A percentile compares a stretch with the other conserved stretches of the same genome.
Evolutionary conservation across 257 asterid genomes (phyloP).

Genomic region (Solanum clarkiae): DNA sequence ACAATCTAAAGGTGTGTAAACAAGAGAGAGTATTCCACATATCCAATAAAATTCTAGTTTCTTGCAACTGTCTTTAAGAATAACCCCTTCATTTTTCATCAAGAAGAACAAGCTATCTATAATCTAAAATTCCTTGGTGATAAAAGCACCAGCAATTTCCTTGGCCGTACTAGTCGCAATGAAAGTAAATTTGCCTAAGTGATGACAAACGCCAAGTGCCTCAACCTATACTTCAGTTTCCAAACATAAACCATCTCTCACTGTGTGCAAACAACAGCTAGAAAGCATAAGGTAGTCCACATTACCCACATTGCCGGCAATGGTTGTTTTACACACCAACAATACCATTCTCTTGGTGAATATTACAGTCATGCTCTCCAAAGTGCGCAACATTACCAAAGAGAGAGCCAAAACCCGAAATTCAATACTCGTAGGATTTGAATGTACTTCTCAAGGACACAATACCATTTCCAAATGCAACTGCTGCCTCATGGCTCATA

Average conservation of each 20-base stretch:
- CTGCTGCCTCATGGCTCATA: slow-evolving; percentile 35
- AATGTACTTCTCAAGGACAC: neutral
- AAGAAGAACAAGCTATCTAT: slow-evolving; percentile 37
- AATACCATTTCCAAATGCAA: neutral
- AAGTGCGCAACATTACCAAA: neutral
- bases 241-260: neutral
- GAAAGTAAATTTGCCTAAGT: neutral
- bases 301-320: neutral
- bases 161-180: neutral
- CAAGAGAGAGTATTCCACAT: slow-evolving; percentile 54
- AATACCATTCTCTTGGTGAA: neutral
- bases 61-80: slow-evolving; percentile 58
- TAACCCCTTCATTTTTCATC: slow-evolving; percentile 38
- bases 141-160: neutral
- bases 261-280: neutral
- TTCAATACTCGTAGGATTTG: neutral
- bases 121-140: slow-evolving; percentile 45
- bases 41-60: slow-evolving; percentile 68
- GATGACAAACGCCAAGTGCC: neutral
- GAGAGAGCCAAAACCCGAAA: neutral
- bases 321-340: neutral
- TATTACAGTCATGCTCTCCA: neutral
- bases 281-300: neutral
- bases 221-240: neutral
- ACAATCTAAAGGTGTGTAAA: slow-evolving; percentile 75